Percentiles rank a stretch among this genome's conserved stretches.
These are phyloP conservation scores for Xeromyces bisporus DNA, from an alignment of 495 filamentous ascomycete species.

Conservation along the genomic window DNA sequence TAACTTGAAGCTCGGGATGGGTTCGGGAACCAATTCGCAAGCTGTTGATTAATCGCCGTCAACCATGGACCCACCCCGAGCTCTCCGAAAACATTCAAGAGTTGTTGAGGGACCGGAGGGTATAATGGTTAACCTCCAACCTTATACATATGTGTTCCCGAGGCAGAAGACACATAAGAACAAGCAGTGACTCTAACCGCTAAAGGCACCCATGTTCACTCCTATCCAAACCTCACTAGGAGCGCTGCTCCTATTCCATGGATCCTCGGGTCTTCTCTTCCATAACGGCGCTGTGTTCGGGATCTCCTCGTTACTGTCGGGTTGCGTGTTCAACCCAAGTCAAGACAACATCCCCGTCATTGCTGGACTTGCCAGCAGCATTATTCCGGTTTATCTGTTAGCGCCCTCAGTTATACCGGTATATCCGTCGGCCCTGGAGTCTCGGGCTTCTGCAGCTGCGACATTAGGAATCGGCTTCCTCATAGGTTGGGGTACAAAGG, in stretches of 20 bases:
- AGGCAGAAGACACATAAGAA: too few relatives aligned
- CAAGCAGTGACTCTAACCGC: too few relatives aligned
- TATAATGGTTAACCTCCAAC: too few relatives aligned
- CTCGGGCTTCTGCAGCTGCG: conserved; percentile 16
- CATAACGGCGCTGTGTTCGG: conserved; percentile 39
- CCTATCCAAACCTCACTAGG: conserved; percentile 39
- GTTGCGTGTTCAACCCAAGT: conserved; percentile 19
- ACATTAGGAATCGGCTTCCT: conserved; percentile 29
- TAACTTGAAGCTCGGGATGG: too few relatives aligned
- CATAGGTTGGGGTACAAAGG: conserved; percentile 41
- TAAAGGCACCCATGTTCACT: conserved; percentile 43
- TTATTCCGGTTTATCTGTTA: conserved; percentile 22
- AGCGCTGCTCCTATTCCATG: conserved; percentile 36
- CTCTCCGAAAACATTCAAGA: too few relatives aligned
- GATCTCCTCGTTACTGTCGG: conserved; percentile 33
- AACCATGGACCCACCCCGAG: too few relatives aligned
- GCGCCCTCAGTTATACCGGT: conserved; percentile 28
- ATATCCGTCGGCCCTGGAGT: conserved; percentile 18
- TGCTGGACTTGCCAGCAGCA: conserved; percentile 28
- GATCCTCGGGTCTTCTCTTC: conserved; percentile 34
- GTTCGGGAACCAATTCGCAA: too few relatives aligned
- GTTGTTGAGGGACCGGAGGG: too few relatives aligned
- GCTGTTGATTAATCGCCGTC: too few relatives aligned
- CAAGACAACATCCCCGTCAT: conserved; percentile 31
- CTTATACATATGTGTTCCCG: too few relatives aligned